phyloP scores from a whole-genome alignment of 2,329 filamentous ascomycete genomes.

The Teratosphaeria gauchensis region DNA sequence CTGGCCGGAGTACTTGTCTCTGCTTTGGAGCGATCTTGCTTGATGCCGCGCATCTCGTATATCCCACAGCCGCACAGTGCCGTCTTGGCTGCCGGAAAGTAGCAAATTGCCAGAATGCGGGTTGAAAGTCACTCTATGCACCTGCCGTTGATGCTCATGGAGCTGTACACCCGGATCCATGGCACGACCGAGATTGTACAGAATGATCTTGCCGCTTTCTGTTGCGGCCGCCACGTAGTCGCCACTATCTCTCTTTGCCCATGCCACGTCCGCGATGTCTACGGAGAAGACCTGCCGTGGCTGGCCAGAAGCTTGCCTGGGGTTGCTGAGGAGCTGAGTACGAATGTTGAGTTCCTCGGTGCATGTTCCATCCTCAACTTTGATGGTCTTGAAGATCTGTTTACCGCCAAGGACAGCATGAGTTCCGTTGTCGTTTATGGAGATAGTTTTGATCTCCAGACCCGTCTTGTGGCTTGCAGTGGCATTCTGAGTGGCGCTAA shows the following conservation, averaged over 20 bases:
- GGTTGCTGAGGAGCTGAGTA: conserved; percentile 49
- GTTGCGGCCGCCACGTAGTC: conserved; percentile 55
- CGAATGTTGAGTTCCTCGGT: conserved; percentile 56
- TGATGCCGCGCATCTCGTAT: conserved; percentile 40
- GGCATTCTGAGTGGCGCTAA: conserved; percentile 35
- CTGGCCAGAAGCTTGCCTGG: conserved; percentile 40
- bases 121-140: conserved; percentile 57
- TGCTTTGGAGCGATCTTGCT: conserved; percentile 45
- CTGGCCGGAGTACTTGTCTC: conserved; percentile 45
- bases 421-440: conserved; percentile 53
- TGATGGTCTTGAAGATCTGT: conserved; percentile 57
- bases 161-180: conserved; percentile 52
- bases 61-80: conserved; percentile 56
- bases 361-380: conserved; percentile 45
- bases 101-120: conserved; percentile 51
- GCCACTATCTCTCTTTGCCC: conserved; percentile 53
- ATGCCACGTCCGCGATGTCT: conserved; percentile 57
- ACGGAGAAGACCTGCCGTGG: conserved; percentile 40
- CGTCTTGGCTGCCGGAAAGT: conserved; percentile 56
- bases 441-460: conserved; percentile 52
- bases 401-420: conserved; percentile 56
- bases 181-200: conserved; percentile 54
- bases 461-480: conserved; percentile 54
- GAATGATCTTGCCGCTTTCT: conserved; percentile 54
- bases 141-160: conserved; percentile 56